Evolutionary conservation across 2,329 filamentous ascomycete genomes (phyloP), one percentile per base, ranked within the genome.

Genomic region (Hymenoscyphus fructigenus): DNA sequence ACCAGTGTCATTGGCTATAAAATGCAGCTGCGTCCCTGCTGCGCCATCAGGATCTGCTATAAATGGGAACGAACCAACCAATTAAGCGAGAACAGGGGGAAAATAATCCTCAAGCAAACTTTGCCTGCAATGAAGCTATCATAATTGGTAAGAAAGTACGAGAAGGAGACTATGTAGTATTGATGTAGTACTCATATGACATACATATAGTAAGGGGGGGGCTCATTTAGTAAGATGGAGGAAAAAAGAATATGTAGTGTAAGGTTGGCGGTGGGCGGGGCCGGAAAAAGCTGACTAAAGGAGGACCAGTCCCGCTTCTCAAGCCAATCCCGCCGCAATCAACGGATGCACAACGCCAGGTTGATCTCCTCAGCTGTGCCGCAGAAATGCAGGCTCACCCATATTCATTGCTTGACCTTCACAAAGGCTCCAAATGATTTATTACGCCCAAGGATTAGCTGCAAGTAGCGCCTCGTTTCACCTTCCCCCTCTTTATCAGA

Each of bases 221-320:
- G 44, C 44, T 50, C 44, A 26, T 50, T 20, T 20, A 23, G 44
- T 50, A 9, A 50, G 44, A 50, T 23, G n/a, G 44, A n/a, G 17
- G 17, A 50, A 12, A 50, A 50, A 23, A 23, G 20, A 26, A 50
- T 50, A 50, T 50, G 20, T 26, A 23, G 44, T 50, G 44, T 23
- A 50, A 50, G n/a, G 41, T 47, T 23, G 20, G 9, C 17, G n/a
- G n/a, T 20, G n/a, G 20, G n/a, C 14, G 20, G 44, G 44, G 20
- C 44, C 41, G 44, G 44, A 23, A 20, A 50, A 50, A 50, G 44
- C 44, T 50, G 44, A 50, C 44, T 50, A 50, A 50, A 50, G 20
- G n/a, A 50, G 44, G 5, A 50, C 44, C 20, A 10, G 44, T 23
- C 20, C 44, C 44, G n/a, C n/a, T 10, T 50, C 26, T 15, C 44